Base-by-base conservation (phyloP, 2,329 filamentous ascomycete genomes). In the Chalara sp. region DNA sequence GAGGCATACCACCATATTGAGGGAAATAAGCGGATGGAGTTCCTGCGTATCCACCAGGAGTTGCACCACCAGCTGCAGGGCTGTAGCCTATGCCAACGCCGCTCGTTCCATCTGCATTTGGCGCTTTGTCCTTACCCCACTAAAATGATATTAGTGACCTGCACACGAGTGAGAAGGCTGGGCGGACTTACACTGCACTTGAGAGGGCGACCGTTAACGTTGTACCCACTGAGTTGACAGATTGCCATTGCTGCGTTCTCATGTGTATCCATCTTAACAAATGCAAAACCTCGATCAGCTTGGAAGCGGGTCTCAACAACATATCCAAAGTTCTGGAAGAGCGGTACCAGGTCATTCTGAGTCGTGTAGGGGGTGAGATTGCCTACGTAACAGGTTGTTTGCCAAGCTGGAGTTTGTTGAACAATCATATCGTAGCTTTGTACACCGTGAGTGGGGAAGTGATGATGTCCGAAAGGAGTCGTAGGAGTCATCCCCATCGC, bases 211-310 rank as follows among this genome's bases (percentile, higher is more conserved):
- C 93, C 93, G 64, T 99, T 96, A 63, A 99, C 92, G 61, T 96
- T 95, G 75, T 97, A 99, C 32, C 92, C 92, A 63, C 92, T 97
- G 65, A 99, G 79, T 68, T 97, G 91, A 72, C 93, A 99, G 65
- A 99, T 99, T 33, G 91, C 90, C 87, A 96, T 96, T 49, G 93
- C 91, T 3, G 93, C 93, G 65, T 96, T 96, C 73, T 99, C 93
- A 65, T 99, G 93, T 6, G 84, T 87, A 68, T 99, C 93, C 91
- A 99, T 96, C 78, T 99, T 99, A 70, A 99, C 89, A 69, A 99
- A 99, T 6, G 93, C 90, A 68, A 99, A 99, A 11, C 93, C 93
- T 60, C 93, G 88, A 68, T 99, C 93, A 50, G 93, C 90, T 72
- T 99, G 93, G 79, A 99, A 95, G 53, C 93, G 88, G 47, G 92